Evolutionary conservation across 164 flowering plant genomes (phyloP), one percentile per base, ranked within the genome.

Genomic region (Chloranthus sessilifolius): DNA sequence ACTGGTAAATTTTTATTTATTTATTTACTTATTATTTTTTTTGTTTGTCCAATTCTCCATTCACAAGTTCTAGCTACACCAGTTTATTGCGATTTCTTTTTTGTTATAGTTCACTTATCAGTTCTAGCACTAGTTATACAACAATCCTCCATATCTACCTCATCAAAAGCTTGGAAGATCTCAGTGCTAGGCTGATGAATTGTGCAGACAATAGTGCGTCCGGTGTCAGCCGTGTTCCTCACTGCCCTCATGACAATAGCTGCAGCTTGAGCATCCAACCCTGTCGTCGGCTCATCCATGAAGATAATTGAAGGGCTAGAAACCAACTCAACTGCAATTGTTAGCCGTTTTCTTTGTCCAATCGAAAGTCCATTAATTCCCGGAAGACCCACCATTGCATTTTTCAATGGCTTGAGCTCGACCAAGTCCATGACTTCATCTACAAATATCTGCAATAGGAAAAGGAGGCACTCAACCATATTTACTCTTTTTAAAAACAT

Each of bases 271-370:
- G 95, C 96, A 69, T 92, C 98, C 43, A 91, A 85, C 6, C 98
- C 98, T 0, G 98, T 82, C n/a, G 98, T 91, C 14, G 98, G 96
- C 55, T 91, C 98, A 56, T 92, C 98, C 98, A 92, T 92, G 72
- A 92, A 92, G 37, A 92, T 82, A 56, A 92, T 88, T 3, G 96
- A 88, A 21, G 98, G 98, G 63, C 85, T 88, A 9, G 98, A 89
- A 59, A 92, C 96, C 24, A 92, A 88, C 65, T 92, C 98, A 35
- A 92, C 98, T 2, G 96, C 96, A 50, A 88, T 88, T 31, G 98
- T 92, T 62, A 92, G 52, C 49, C 98, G 71, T 69, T 92, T 92
- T 54, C 98, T 72, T 50, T 92, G 98, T 56, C 88, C 96, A 7
- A 91, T 92, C 42, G 96, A 88, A 53, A 92, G 67, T 6, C 98